Evolutionary conservation across 164 flowering plant species (phyloP), one percentile per base, ranked within the genome.

Genomic region (Kingdonia uniflora): DNA sequence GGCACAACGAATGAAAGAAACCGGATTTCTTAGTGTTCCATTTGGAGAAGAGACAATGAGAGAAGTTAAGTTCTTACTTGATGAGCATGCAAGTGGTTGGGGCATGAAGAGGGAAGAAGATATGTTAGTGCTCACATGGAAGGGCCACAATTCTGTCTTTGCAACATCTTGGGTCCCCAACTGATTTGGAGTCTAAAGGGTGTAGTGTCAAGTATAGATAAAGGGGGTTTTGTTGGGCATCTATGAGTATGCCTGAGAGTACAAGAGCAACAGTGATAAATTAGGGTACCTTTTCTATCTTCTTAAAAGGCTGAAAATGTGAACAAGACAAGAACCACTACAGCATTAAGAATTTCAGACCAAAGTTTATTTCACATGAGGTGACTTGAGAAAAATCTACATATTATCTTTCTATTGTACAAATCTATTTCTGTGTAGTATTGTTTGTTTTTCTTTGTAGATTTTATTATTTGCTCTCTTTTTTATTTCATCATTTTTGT

Each of bases 21-120:
- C 66, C 0, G 67, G 80, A 0, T 81, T 75, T 38, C 7, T 40
- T 0, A 68, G 79, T 57, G 57, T 74, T 13, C 77, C 84, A 12
- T 80, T 78, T 35, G 14, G 68, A 25, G 95, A 86, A 42, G 91
- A 83, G 21, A 81, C 88, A 2, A 43, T 74, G 5, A 51, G 23
- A 37, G 88, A 81, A 61, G 86, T 83, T 6, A 80, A 67, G 57
- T 54, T 46, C 1, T 64, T 81, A 73, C 64, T 84, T 20, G 88
- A 80, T 57, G 95, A 84, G 19, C 85, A 86, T 69, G 95, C 91
- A 3, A 77, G 88, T 57, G 90, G 95, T 1, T 86, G 95, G 95
- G 95, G 95, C 1, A 80, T 81, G 91, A 86, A 86, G 73, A 76
- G 63, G 43, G 91, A 78, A 51, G 95, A 86, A n/a, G 87, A 78